These are phyloP conservation scores for Vitis amurensis DNA, from an alignment of 164 flowering plant genomes.

Conservation along the genomic window DNA sequence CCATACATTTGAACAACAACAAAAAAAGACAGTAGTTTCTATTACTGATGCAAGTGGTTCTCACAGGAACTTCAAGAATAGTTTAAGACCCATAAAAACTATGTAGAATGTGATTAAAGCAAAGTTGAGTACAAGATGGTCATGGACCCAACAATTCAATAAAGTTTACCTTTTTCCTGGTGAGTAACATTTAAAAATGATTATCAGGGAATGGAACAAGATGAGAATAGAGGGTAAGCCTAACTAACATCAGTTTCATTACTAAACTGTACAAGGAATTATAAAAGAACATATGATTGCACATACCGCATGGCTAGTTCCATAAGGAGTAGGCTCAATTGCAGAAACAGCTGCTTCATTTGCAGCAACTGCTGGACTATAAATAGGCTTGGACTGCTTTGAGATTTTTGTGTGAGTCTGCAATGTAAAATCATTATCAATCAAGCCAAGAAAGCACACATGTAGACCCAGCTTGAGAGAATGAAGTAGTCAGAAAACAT, in stretches of 20 bases:
- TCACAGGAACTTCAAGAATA: too few relatives aligned
- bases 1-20: too few relatives aligned
- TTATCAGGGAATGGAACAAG: too few relatives aligned
- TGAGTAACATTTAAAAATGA: too few relatives aligned
- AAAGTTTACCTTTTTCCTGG: too few relatives aligned
- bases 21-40: too few relatives aligned
- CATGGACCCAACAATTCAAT: too few relatives aligned
- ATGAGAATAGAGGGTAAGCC: too few relatives aligned
- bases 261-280: neutral
- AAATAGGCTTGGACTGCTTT: slow-evolving; percentile 31
- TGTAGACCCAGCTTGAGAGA: neutral
- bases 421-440: slow-evolving; percentile 11
- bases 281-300: neutral
- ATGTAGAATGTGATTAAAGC: too few relatives aligned
- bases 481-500: neutral
- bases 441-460: neutral
- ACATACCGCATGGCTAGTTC: slow-evolving; percentile 74
- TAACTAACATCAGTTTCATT: neutral
- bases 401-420: slow-evolving; percentile 72
- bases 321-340: slow-evolving; percentile 67
- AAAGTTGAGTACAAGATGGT: too few relatives aligned
- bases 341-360: slow-evolving; percentile 48
- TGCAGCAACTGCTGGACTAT: slow-evolving; percentile 17
- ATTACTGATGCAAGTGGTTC: too few relatives aligned
- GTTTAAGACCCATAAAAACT: too few relatives aligned